Base-by-base conservation (phyloP, 1,284 basidiomycete genomes). In the Crepidotus sp. region DNA sequence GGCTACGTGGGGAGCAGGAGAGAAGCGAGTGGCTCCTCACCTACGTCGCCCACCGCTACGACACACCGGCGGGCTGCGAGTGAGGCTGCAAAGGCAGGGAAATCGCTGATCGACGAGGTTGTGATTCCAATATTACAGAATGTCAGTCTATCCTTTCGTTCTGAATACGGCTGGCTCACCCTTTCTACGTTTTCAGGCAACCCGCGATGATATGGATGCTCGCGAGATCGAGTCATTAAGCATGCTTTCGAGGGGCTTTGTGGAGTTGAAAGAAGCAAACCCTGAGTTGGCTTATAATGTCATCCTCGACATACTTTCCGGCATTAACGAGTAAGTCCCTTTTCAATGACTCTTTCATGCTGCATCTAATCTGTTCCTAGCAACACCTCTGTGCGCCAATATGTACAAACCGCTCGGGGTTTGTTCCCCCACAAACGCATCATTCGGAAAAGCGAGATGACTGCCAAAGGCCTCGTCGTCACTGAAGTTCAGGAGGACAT, bases 171-270 rank as follows among this genome's bases (percentile, higher is more conserved):
- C 32, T 36, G 45, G 59, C 44, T 46, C 9, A 45, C n/a, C n/a
- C n/a, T n/a, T 40, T 39, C 30, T 45, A 42, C 21, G 29, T 27
- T 52, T 21, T n/a, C 55, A 90, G 85, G 73, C 78, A 25, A 87
- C 83, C 42, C 69, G 71, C 22, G 83, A 89, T 54, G 88, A 92
- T 55, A 84, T 90, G 76, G 85, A 88, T 52, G 89, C 91, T 25
- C 70, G 77, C 40, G 87, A 94, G 54, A 83, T 92, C 6, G 92
- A 96, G 60, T 83, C 90, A 11, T 64, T 97, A 38, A 87, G 84
- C 60, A 88, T 93, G 79, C 75, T 98, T 36, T 78, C 86, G 33
- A 74, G 89, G 49, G 94, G 94, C 0, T 96, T 97, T 61, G 67
- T 77, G 39, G 89, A 93, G 57, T 70, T 98, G 19, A 80, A 80